Evolutionary conservation across 306 rosid species (phyloP), one percentile per base, ranked within the genome.

Genomic region (Dalbergia cultrata): DNA sequence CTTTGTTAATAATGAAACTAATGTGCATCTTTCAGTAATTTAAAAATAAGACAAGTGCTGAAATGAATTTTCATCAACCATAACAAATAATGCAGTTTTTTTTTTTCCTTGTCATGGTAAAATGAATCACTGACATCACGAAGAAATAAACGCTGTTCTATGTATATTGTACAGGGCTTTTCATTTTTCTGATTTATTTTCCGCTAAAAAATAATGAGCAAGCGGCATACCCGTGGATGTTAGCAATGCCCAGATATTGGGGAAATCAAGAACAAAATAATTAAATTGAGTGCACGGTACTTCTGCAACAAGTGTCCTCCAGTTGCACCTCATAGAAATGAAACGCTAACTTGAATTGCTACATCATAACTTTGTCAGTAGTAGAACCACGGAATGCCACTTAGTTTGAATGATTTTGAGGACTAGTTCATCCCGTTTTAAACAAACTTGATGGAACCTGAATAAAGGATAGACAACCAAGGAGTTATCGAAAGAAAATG

Each of bases 371-470:
- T 62, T 58, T 39, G 6, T 14, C 8, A 19, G 43, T 67, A 73
- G 63, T 56, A 22, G 78, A 43, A 61, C 59, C 8, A 52, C 14
- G 35, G 69, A 68, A 50, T 60, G 77, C 56, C 56, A 18, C 67
- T n/a, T 13, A 75, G 56, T 67, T 78, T 41, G 78, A 80, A 77
- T 49, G 11, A 60, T 61, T 73, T 77, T 8, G 39, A 80, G 64
- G 49, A 53, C 57, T 18, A 10, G 64, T 72, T 84, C 86, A 85
- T 63, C 79, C 57, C 58, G 67, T 81, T 87, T 78, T 90, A 86
- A 93, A 93, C 85, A 91, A 84, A 85, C 84, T 86, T 44, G 95
- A 85, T 5, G 97, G 84, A 87, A 93, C 89, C 97, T 91, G 90
- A 54, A 81, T 19, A 26, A n/a, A 5, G 60, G 35, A 68, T 34